phyloP scores from a whole-genome alignment of 2,329 filamentous ascomycete species.

The Aspergillus melleus region DNA sequence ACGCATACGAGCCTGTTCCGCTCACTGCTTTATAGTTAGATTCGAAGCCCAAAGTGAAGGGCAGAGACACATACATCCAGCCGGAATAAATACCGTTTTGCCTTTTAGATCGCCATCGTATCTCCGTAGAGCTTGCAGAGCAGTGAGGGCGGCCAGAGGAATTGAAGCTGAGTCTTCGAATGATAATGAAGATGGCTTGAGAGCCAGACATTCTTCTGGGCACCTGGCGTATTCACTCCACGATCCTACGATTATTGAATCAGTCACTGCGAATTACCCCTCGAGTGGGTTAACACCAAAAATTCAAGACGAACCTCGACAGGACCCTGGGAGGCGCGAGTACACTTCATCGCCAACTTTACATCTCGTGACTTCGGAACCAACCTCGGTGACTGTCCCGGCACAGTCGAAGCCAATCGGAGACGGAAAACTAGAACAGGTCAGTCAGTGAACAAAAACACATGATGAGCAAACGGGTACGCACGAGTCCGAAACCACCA shows the following conservation, averaged over 20 bases:
- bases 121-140: constrained; percentile 45
- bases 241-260: constrained; percentile 10
- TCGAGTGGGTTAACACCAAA: not conserved
- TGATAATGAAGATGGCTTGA: constrained; percentile 43
- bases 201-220: constrained; percentile 32
- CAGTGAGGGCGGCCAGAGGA: constrained; percentile 44
- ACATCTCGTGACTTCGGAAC: constrained; percentile 33
- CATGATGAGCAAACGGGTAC: not conserved
- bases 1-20: constrained; percentile 47
- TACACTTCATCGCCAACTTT: constrained; percentile 44
- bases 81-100: constrained; percentile 55
- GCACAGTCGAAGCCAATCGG: constrained; percentile 47
- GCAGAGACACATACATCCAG: constrained; percentile 33
- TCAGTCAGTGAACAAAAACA: not conserved
- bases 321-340: constrained; percentile 31
- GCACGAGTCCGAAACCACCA: constrained; percentile 33
- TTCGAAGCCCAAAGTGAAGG: not conserved
- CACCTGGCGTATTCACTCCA: constrained; percentile 41
- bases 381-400: constrained; percentile 40
- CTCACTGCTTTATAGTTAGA: constrained; percentile 36
- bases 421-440: constrained; percentile 39
- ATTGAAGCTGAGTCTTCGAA: constrained; percentile 48
- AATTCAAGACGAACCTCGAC: constrained; percentile 23
- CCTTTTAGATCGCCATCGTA: constrained; percentile 50
- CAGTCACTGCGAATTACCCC: too few relatives aligned